Evolutionary conservation across 2,329 filamentous ascomycete genomes (phyloP), one percentile per base, ranked within the genome.

Genomic region (Cercospora sp.): DNA sequence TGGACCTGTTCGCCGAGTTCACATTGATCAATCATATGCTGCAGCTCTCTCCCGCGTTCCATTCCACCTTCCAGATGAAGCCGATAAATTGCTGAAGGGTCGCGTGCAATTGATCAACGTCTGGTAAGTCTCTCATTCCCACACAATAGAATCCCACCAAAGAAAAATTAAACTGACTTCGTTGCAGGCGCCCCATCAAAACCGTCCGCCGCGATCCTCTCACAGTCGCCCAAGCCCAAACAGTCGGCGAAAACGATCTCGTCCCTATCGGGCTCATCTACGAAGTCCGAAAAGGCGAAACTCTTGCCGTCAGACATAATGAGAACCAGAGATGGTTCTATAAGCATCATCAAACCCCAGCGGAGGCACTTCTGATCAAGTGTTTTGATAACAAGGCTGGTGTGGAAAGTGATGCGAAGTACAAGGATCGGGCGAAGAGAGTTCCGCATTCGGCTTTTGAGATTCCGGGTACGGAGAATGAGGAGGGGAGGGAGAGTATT

Each of bases 401-500:
- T n/a, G 68, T 70, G 74, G 30, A 76, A 77, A 68, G 77, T 75
- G 12, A 76, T 76, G 73, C 72, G 69, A 63, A 67, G 70, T 71
- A 68, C 40, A 28, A 43, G 57, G 63, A 55, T 12, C 43, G 68
- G 49, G 68, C 66, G 49, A 71, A 70, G 68, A 65, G 74, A 40
- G 79, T 80, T 49, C 88, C 91, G 12, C 91, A 95, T 81, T 88
- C 88, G 13, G 92, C 92, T 0, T 97, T 97, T 80, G 82, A 84
- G 55, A 90, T 97, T 77, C 89, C 90, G 1, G 83, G 89, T 70
- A 91, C 90, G 0, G 85, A 88, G 7, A 80, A 83, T 13, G 90
- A 89, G 57, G 91, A 90, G 72, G 86, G 85, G 0, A 85, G 93
- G 70, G 91, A 96, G 83, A 97, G 92, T 78, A 96, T 97, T 77